These are phyloP conservation scores for Hypoxylon cercidicola DNA, from an alignment of 495 filamentous ascomycete species.

Conservation along the genomic window DNA sequence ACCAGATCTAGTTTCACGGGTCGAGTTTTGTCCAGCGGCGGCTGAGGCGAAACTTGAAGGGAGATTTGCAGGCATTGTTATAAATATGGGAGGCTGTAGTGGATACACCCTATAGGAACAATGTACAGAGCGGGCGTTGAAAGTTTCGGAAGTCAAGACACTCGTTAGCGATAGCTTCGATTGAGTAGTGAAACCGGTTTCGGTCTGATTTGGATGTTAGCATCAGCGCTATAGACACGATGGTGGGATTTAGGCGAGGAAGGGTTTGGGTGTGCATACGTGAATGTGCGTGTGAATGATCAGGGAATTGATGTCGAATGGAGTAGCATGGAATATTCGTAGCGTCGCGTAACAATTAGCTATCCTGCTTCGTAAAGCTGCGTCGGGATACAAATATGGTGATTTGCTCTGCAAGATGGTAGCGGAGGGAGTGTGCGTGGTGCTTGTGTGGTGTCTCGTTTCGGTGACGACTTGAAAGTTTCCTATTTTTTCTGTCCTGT, in stretches of 20 bases:
- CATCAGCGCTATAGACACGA: background rate
- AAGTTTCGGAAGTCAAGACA: conserved; percentile 16
- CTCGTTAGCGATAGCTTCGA: conserved; percentile 1
- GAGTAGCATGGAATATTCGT: conserved; percentile 24
- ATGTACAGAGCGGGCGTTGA: conserved; percentile 6
- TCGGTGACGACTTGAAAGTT: conserved; percentile 39
- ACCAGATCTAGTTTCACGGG: conserved; percentile 61
- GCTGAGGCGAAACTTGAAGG: conserved; percentile 86
- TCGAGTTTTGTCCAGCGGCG: conserved; percentile 76
- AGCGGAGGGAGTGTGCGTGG: conserved; percentile 7
- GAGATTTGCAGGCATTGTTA: conserved; percentile 76
- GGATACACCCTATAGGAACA: conserved; percentile 20
- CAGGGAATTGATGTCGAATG: conserved; percentile 7
- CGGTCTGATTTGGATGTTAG: conserved; percentile 15
- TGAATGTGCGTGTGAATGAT: conserved; percentile 11
- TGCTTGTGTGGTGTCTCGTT: conserved; percentile 14
- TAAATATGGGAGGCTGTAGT: conserved; percentile 23
- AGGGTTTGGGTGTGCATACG: background rate
- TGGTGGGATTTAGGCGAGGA: conserved; percentile 10
- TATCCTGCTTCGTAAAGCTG: conserved; percentile 25
- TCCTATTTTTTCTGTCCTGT: conserved; percentile 30
- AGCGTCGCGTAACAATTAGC: conserved; percentile 17
- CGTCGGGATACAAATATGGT: background rate
- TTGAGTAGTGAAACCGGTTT: conserved; percentile 5
- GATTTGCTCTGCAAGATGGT: conserved; percentile 17